Conservation (phyloP, 352 stramenopile species). For the Phytophthora capsici region DNA sequence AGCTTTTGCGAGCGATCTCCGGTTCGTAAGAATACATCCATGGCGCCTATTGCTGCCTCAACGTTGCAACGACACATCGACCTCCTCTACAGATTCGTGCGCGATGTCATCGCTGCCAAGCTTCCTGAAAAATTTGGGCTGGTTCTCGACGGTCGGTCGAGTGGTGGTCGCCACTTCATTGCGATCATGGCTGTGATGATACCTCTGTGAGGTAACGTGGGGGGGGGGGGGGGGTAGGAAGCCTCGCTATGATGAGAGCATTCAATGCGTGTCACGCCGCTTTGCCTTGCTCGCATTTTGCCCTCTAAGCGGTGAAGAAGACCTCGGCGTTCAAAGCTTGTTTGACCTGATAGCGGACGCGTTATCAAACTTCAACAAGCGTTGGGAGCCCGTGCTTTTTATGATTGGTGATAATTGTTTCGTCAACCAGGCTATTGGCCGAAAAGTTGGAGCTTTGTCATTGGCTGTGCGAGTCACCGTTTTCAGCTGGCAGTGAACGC, state of each 20-base stretch:
- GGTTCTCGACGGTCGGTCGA: neutral
- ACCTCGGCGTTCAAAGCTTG: conserved; percentile 16
- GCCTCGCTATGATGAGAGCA: neutral
- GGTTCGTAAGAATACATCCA: too few relatives aligned
- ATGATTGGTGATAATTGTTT: conserved; percentile 24
- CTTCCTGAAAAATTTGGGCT: neutral
- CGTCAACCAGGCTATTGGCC: conserved; percentile 24
- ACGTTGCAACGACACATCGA: too few relatives aligned
- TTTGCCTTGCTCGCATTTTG: conserved; percentile 8
- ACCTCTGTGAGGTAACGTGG: neutral
- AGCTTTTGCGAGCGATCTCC: too few relatives aligned
- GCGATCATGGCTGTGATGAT: neutral
- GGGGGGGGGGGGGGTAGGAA: neutral
- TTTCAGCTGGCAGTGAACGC: conserved; percentile 20
- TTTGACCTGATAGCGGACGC: conserved; percentile 24
- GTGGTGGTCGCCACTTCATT: neutral
- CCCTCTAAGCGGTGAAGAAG: conserved; percentile 12
- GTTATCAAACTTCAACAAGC: conserved; percentile 13
- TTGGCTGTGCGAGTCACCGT: conserved; percentile 25
- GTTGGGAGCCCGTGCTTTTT: conserved; percentile 17
- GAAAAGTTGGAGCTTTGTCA: conserved; percentile 8
- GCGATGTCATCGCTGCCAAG: too few relatives aligned
- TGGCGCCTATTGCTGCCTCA: too few relatives aligned
- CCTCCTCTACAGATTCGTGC: too few relatives aligned
- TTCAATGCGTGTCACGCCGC: neutral